A percentile compares a stretch with the other conserved stretches of the same genome.
Evolutionary conservation across 345 rosid genomes (phyloP).

Genomic region (Brassica incana): DNA sequence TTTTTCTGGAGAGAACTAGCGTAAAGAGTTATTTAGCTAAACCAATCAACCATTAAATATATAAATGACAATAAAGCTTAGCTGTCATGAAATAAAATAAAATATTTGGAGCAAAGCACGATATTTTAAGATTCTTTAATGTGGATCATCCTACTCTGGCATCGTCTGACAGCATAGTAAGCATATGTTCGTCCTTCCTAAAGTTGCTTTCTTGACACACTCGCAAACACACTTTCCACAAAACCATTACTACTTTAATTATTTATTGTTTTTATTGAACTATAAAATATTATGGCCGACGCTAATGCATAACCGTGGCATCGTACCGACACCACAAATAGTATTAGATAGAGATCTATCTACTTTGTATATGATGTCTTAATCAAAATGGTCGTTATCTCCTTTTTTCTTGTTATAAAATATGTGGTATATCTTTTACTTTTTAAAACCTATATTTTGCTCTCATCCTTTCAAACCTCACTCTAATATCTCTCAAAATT

Average conservation of each 20-base stretch:
- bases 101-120: conserved; percentile 28
- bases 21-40: background rate
- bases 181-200: conserved; percentile 34
- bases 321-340: conserved; percentile 18
- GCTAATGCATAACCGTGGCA: conserved; percentile 36
- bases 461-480: conserved; percentile 24
- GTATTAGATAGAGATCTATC: background rate
- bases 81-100: conserved; percentile 15
- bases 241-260: conserved; percentile 3
- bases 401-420: background rate
- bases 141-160: conserved; percentile 28
- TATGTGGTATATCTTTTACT: background rate
- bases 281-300: conserved; percentile 34
- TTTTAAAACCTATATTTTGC: background rate
- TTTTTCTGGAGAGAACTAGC: background rate
- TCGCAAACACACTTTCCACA: background rate
- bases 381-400: conserved; percentile 18
- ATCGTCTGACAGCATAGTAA: conserved; percentile 26
- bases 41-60: background rate
- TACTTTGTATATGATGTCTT: conserved; percentile 23
- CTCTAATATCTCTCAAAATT: background rate
- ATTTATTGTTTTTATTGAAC: background rate
- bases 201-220: conserved; percentile 33
- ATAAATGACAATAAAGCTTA: conserved; percentile 18
- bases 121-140: background rate